These are phyloP conservation scores for Phytophthora citrophthora DNA, from an alignment of 352 stramenopile species.

Conservation along the genomic window DNA sequence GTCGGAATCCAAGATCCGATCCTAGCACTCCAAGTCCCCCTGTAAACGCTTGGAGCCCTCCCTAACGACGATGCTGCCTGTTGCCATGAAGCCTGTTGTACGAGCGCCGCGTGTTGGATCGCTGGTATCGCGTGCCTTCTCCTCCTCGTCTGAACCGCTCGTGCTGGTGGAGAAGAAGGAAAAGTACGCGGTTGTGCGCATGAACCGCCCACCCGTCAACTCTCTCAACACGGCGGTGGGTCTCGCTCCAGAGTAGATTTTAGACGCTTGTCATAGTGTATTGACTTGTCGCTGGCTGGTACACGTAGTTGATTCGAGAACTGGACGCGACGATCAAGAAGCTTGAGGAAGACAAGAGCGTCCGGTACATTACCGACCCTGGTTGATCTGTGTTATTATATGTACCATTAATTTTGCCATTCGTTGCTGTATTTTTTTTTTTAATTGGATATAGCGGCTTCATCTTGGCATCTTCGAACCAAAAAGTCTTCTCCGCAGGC, in stretches of 20 bases:
- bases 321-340: constrained; percentile 74
- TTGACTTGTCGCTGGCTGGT: not conserved
- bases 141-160: constrained; percentile 46
- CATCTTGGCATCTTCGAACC: constrained; percentile 79
- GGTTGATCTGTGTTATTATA: not conserved
- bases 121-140: constrained; percentile 31
- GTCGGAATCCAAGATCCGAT: constrained; percentile 33
- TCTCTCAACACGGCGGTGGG: constrained; percentile 76
- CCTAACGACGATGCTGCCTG: constrained; percentile 22
- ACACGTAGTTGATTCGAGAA: constrained; percentile 64
- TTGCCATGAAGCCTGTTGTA: constrained; percentile 10
- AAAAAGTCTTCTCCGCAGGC: constrained; percentile 91
- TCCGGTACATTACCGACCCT: constrained; percentile 48
- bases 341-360: constrained; percentile 75
- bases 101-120: constrained; percentile 5
- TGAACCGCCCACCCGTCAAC: constrained; percentile 85
- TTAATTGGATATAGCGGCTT: constrained; percentile 50
- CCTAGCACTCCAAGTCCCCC: not conserved
- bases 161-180: constrained; percentile 78
- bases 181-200: constrained; percentile 78
- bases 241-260: not conserved
- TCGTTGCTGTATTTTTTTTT: not conserved
- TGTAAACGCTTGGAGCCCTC: no score
- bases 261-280: not conserved
- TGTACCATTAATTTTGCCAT: not conserved